Base-by-base conservation (phyloP, 1,284 basidiomycete genomes). In the Cutaneotrichosporon spelunceum region DNA sequence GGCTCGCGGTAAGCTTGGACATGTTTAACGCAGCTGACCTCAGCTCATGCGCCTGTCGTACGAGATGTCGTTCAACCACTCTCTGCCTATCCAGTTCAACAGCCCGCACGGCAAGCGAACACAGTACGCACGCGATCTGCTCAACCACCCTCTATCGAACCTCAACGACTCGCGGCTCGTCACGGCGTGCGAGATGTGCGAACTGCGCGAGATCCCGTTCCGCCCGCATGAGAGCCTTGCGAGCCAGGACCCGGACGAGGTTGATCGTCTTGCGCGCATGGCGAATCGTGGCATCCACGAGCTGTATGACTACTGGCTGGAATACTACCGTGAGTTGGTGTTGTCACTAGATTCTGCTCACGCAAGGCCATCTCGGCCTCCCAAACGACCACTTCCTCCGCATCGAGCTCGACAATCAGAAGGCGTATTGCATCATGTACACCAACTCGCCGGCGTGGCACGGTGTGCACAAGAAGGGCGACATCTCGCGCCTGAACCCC, bases 51-150 rank as follows among this genome's bases (percentile, higher is more conserved):
- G 44, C 26, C 59, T 49, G 36, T 42, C 61, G 0, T 59, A 62
- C 44, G 66, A 67, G 50, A 70, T 71, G 66, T 65, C 67, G 19
- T 71, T 62, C 59, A 73, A 73, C 60, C 65, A 69, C 42, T 66
- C 68, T 19, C 60, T 69, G 29, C 69, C 70, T 1, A 42, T 72
- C 2, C 55, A 64, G 26, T 66, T 69, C 48, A 52, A 52, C 8
- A 54, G 54, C 0, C 34, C 53, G 42, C 29, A 64, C 54, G 45
- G 62, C 44, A 30, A 61, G 65, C 36, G 65, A 36, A 34, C 58
- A 19, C 52, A 53, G 30, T 67, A 65, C 53, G 60, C 66, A 10
- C 65, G 68, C 16, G 61, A 61, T 10, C 62, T 73, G 19, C 58
- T 73, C n/a, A 62, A 69, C 23, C 70, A 73, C 64, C 72, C 72